Conservation (phyloP, 345 rosid genomes). For the Salix brachista region DNA sequence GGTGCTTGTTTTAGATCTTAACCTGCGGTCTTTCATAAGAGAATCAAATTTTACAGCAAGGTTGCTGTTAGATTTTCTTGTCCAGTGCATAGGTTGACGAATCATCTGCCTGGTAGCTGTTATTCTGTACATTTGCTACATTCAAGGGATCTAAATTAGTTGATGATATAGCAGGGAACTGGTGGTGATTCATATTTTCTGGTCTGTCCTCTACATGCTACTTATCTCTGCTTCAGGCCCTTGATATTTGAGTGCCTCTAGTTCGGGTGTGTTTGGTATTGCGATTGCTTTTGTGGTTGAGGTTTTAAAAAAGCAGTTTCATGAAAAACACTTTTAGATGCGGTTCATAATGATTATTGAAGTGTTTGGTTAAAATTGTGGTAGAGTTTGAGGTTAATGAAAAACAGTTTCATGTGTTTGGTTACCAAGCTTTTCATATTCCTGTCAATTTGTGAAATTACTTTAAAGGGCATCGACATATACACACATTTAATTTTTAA, state of each 20-base stretch:
- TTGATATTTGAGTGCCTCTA: neutral
- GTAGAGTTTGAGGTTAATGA: too few relatives aligned
- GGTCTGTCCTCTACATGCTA: neutral
- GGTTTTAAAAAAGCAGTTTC: too few relatives aligned
- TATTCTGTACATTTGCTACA: neutral
- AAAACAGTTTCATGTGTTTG: too few relatives aligned
- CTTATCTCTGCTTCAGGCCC: neutral
- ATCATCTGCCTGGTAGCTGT: neutral
- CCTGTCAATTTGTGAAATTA: too few relatives aligned
- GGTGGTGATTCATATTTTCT: neutral
- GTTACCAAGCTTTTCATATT: too few relatives aligned
- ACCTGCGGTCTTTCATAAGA: neutral
- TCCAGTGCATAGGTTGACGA: neutral
- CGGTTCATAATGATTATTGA: too few relatives aligned
- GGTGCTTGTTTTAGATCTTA: neutral
- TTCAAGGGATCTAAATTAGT: neutral
- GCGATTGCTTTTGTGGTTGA: too few relatives aligned
- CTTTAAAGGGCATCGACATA: too few relatives aligned
- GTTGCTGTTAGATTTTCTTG: neutral
- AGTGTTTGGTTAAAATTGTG: too few relatives aligned
- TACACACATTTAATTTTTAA: too few relatives aligned
- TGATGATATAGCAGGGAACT: neutral
- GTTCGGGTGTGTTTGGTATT: neutral
- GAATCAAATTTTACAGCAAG: neutral
- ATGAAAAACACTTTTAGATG: too few relatives aligned